A percentile compares a stretch with the other conserved stretches of the same genome.
These are phyloP conservation scores for Pterocarpus macrocarpus DNA, from an alignment of 306 rosid genomes.

Conservation along the genomic window DNA sequence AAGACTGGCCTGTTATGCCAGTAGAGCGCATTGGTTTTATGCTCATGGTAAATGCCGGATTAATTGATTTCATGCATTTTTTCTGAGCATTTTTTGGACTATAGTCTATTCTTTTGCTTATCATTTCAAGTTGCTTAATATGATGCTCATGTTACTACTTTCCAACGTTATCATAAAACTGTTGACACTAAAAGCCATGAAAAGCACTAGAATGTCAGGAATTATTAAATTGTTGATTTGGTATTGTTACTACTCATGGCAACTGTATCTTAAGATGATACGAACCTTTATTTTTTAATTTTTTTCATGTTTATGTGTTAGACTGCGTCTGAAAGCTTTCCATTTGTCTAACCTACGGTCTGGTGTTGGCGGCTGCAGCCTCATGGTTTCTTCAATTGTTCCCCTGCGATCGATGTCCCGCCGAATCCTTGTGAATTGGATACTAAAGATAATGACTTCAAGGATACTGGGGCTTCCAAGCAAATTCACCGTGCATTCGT, in stretches of 20 bases:
- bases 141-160: neutral
- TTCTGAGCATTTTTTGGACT: neutral
- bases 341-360: neutral
- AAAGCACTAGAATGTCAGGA: neutral
- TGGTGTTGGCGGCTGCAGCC: slow-evolving; percentile 65
- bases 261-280: no score
- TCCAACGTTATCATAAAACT: neutral
- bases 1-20: slow-evolving; percentile 46
- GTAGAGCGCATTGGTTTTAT: slow-evolving; percentile 84
- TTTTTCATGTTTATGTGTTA: neutral
- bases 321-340: neutral
- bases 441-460: slow-evolving; percentile 48
- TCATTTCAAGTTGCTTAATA: neutral
- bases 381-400: slow-evolving; percentile 87
- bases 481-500: slow-evolving; percentile 50
- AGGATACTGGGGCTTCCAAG: slow-evolving; percentile 47
- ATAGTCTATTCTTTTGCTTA: neutral
- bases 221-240: neutral
- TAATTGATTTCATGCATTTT: neutral
- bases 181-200: neutral
- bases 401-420: slow-evolving; percentile 76
- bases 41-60: slow-evolving; percentile 64
- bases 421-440: slow-evolving; percentile 72
- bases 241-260: neutral
- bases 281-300: neutral